phyloP scores from a whole-genome alignment of 2,329 filamentous ascomycete genomes.

The Aspergillus hortae region DNA sequence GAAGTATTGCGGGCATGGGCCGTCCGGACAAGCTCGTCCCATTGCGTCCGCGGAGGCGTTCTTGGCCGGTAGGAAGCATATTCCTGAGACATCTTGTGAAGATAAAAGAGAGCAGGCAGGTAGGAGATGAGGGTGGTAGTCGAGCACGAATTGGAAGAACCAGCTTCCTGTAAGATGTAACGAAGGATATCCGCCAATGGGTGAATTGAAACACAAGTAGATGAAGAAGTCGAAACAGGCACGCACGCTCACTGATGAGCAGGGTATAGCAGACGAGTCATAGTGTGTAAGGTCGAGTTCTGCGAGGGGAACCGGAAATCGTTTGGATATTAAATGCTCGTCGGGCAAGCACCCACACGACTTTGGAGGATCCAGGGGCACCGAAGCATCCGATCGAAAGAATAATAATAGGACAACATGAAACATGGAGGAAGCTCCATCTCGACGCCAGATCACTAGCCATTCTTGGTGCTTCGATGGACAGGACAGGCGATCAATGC shows the following conservation, averaged over 20 bases:
- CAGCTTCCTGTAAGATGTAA: conserved; percentile 21
- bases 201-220: conserved; percentile 14
- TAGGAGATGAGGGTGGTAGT: not conserved
- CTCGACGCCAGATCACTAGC: conserved; percentile 26
- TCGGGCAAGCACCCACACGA: conserved; percentile 14
- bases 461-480: conserved; percentile 24
- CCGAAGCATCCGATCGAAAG: conserved; percentile 21
- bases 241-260: conserved; percentile 15
- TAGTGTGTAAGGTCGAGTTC: conserved; percentile 12
- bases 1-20: conserved; percentile 62
- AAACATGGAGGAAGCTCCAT: conserved; percentile 39
- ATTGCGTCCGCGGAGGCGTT: conserved; percentile 40
- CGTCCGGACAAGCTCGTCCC: conserved; percentile 30
- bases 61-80: conserved; percentile 42
- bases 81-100: conserved; percentile 38
- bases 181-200: conserved; percentile 9
- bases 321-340: conserved; percentile 41
- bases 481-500: conserved; percentile 13
- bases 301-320: conserved; percentile 24
- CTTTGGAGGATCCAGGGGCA: conserved; percentile 20
- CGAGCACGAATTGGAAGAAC: conserved; percentile 15
- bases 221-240: conserved; percentile 14
- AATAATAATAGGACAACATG: conserved; percentile 32
- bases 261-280: conserved; percentile 19
- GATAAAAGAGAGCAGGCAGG: not conserved